Percentiles rank a stretch among this genome's conserved stretches.
phyloP scores from a whole-genome alignment of 1,284 basidiomycete species.

The Ceratobasidium sp. region DNA sequence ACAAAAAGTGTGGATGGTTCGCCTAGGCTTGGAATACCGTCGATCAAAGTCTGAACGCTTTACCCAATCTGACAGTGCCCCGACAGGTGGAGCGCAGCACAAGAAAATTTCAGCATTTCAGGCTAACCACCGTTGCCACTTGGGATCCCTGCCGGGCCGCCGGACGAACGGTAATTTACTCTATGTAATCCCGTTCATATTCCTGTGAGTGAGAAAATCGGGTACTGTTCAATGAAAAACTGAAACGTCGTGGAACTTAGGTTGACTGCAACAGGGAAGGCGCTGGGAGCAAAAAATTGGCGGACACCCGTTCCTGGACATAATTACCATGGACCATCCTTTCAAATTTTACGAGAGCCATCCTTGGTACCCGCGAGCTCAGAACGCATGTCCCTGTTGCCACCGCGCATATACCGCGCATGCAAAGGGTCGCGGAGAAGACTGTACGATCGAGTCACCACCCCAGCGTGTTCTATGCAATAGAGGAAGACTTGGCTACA shows the following conservation, averaged over 20 bases:
- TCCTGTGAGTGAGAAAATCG: neutral
- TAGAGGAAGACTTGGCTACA: neutral
- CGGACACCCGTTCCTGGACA: constrained; percentile 1
- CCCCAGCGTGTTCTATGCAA: neutral
- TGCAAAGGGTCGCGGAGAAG: neutral
- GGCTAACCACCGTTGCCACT: neutral
- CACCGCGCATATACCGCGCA: constrained; percentile 9
- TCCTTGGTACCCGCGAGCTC: neutral
- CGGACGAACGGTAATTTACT: neutral
- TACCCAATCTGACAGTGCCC: constrained; percentile 9
- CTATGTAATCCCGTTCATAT: neutral
- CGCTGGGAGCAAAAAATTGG: neutral
- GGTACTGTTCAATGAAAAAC: neutral
- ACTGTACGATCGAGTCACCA: neutral
- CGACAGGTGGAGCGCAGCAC: neutral
- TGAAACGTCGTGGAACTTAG: neutral
- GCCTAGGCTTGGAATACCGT: neutral
- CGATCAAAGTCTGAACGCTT: constrained; percentile 28
- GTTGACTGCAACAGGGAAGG: neutral
- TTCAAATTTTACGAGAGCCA: neutral
- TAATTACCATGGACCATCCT: no score
- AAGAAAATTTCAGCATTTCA: neutral
- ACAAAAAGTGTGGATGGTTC: neutral
- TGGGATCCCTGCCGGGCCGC: neutral
- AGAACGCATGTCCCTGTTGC: neutral